A percentile compares a stretch with the other conserved stretches of the same genome.
phyloP scores from a whole-genome alignment of 352 stramenopile genomes.

The Poterioochromonas sp. region DNA sequence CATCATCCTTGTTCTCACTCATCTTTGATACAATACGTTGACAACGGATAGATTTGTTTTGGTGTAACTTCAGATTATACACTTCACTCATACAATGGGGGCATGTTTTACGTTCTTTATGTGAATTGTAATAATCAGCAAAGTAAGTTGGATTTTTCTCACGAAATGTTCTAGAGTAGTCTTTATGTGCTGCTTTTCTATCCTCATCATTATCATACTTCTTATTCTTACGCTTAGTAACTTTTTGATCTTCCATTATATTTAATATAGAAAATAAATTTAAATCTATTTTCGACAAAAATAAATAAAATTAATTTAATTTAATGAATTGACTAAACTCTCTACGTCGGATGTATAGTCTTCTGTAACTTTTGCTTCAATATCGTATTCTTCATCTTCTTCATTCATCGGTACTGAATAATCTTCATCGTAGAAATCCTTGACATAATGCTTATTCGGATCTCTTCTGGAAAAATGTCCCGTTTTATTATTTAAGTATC shows the following conservation, averaged over 20 bases:
- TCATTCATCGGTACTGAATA: background rate
- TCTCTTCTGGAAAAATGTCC: background rate
- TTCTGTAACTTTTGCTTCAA: background rate
- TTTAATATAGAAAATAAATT: background rate
- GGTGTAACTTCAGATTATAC: too few relatives aligned
- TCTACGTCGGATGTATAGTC: background rate
- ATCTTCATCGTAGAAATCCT: background rate
- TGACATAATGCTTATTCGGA: background rate
- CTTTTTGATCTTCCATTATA: background rate
- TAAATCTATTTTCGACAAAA: background rate
- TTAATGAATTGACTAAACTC: background rate
- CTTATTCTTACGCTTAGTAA: background rate
- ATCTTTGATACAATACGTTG: too few relatives aligned
- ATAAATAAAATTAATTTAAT: background rate
- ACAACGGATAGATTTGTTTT: too few relatives aligned
- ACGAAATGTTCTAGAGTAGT: too few relatives aligned
- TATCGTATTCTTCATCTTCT: background rate
- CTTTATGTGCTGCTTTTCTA: too few relatives aligned
- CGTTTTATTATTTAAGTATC: background rate
- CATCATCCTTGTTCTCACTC: too few relatives aligned
- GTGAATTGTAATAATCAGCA: too few relatives aligned
- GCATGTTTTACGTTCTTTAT: too few relatives aligned
- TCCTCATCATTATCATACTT: too few relatives aligned
- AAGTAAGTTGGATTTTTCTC: too few relatives aligned
- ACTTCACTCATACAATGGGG: too few relatives aligned